These are phyloP conservation scores for Flaveria brownii DNA, from an alignment of 129 eudicot genomes.

Conservation along the genomic window DNA sequence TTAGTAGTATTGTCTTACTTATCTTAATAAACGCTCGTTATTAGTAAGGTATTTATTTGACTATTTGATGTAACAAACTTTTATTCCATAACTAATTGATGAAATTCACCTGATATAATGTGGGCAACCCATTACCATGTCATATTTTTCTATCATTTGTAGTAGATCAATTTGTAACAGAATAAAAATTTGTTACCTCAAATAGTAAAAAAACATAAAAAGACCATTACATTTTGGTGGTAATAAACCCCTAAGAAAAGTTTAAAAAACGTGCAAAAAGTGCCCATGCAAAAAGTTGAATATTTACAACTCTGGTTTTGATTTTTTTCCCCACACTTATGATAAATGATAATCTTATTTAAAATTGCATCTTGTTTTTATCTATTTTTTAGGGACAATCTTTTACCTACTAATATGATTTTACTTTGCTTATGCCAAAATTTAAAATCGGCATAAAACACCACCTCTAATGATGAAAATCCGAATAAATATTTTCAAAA, in stretches of 20 bases:
- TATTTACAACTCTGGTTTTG: no score
- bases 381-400: no score
- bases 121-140: neutral
- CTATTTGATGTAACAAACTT: constrained; percentile 32
- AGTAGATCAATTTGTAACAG: neutral
- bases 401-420: no score
- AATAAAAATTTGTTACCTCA: neutral
- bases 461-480: no score
- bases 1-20: neutral
- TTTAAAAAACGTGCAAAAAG: no score
- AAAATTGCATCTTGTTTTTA: no score
- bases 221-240: neutral
- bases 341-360: no score
- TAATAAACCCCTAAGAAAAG: neutral
- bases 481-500: no score
- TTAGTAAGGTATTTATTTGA: neutral
- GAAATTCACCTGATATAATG: neutral
- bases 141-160: neutral
- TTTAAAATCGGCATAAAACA: no score
- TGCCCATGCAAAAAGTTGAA: no score
- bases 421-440: no score
- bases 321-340: no score
- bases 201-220: neutral
- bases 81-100: neutral
- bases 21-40: neutral